Percentiles rank a stretch among this genome's conserved stretches.
Conservation (phyloP, 202 grass and related monocot species). For the Brachypodium distachyon region DNA sequence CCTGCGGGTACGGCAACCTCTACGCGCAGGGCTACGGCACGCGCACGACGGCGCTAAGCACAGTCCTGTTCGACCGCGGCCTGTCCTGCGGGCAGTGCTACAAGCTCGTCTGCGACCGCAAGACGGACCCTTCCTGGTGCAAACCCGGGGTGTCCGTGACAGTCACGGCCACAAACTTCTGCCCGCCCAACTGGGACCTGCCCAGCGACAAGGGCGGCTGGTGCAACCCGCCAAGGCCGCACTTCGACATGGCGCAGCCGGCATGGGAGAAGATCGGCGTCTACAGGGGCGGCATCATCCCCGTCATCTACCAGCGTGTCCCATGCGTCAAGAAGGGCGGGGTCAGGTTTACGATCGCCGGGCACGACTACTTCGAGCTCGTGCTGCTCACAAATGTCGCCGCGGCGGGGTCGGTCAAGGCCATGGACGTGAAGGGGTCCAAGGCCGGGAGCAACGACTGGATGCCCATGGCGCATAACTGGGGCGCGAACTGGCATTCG, state of each 20-base stretch:
- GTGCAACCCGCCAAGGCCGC: conserved; percentile 39
- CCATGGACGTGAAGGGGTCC: conserved; percentile 40
- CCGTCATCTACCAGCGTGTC: conserved; percentile 44
- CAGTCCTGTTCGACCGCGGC: conserved; percentile 45
- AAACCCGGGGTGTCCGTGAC: conserved; percentile 30
- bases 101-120: conserved; percentile 43
- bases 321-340: conserved; percentile 48
- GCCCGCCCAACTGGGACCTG: too few species aligned
- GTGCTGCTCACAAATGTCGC: conserved; percentile 53
- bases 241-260: conserved; percentile 69
- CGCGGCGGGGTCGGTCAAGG: conserved; percentile 33
- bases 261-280: conserved; percentile 56
- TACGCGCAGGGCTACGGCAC: conserved; percentile 39
- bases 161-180: conserved; percentile 47
- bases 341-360: conserved; percentile 42
- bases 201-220: conserved; percentile 39
- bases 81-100: conserved; percentile 55
- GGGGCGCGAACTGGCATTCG: conserved; percentile 43
- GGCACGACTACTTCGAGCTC: conserved; percentile 51
- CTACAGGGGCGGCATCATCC: conserved; percentile 38
- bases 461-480: conserved; percentile 40
- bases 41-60: conserved; percentile 59
- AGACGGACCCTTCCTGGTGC: conserved; percentile 28
- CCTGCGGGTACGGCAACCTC: conserved; percentile 49
- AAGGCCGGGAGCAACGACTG: conserved; percentile 2